A percentile compares a stretch with the other conserved stretches of the same genome.
Evolutionary conservation across 2,329 filamentous ascomycete species (phyloP).

Genomic region (Penicillium sp.): DNA sequence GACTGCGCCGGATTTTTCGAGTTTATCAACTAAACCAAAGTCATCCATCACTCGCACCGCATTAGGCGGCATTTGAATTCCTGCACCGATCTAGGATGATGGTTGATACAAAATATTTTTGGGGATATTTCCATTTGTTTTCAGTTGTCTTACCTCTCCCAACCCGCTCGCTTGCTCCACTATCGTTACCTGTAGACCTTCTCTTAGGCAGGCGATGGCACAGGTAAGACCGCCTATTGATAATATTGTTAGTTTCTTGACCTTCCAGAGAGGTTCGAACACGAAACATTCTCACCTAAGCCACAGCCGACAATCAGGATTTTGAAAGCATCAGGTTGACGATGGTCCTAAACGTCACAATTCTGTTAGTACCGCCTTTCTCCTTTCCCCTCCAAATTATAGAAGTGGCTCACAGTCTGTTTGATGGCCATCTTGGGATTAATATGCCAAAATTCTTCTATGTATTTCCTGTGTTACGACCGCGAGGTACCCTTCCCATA

Average conservation of each 20-base stretch:
- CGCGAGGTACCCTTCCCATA: not conserved
- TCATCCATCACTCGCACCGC: not conserved
- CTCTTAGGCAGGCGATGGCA: not conserved
- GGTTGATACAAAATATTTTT: not conserved
- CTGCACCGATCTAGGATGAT: not conserved
- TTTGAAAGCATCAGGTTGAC: not conserved
- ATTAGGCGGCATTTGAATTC: not conserved
- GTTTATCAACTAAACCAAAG: not conserved
- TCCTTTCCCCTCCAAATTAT: not conserved
- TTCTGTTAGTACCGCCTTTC: not conserved
- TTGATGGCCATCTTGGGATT: not conserved
- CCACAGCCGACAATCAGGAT: not conserved
- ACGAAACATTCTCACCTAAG: not conserved
- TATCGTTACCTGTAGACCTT: not conserved
- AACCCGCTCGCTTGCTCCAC: not conserved
- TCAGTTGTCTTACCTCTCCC: not conserved
- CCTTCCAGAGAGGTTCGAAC: not conserved
- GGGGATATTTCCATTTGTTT: not conserved
- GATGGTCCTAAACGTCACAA: not conserved
- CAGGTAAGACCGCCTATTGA: not conserved
- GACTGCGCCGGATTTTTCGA: not conserved
- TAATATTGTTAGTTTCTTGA: not conserved
- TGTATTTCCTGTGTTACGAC: not conserved
- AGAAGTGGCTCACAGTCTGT: not conserved
- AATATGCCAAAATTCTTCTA: not conserved